Percentiles rank a stretch among this genome's conserved stretches.
These are phyloP conservation scores for Plicaturopsis crispa DNA, from an alignment of 768 basidiomycete species.

Conservation along the genomic window DNA sequence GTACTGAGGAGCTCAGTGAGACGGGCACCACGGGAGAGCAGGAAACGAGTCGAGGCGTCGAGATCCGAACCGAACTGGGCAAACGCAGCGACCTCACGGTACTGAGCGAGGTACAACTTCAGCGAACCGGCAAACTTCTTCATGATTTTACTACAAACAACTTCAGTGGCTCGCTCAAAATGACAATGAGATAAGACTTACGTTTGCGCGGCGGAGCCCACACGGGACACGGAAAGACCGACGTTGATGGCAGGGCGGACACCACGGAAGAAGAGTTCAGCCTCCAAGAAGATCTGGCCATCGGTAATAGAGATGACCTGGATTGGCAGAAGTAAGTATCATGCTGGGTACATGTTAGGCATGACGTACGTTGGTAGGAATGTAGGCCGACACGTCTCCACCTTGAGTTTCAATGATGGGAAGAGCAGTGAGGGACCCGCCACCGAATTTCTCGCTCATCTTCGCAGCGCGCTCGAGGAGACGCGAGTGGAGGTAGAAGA, in stretches of 20 bases:
- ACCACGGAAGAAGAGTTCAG: slow-evolving; percentile 99
- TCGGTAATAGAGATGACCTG: slow-evolving; percentile 99
- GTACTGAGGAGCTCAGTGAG: slow-evolving; percentile 91
- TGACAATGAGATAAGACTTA: slow-evolving; percentile 31
- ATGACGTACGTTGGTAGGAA: slow-evolving; percentile 75
- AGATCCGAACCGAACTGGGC: slow-evolving; percentile 99
- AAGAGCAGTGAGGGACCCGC: slow-evolving; percentile 96
- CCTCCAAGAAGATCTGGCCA: slow-evolving; percentile 99
- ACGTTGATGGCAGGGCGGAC: slow-evolving; percentile 99
- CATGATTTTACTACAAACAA: slow-evolving; percentile 79
- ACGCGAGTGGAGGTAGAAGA: slow-evolving; percentile 99
- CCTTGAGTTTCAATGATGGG: slow-evolving; percentile 99
- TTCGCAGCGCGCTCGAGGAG: slow-evolving; percentile 99
- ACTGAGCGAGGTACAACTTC: slow-evolving; percentile 99
- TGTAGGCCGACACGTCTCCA: slow-evolving; percentile 99
- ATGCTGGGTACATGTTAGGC: background rate
- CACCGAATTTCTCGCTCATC: slow-evolving; percentile 99
- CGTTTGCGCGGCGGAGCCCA: slow-evolving; percentile 99
- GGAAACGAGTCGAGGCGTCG: slow-evolving; percentile 98
- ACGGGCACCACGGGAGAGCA: slow-evolving; percentile 95
- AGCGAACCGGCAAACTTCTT: slow-evolving; percentile 99
- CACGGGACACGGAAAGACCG: slow-evolving; percentile 99
- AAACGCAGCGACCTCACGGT: slow-evolving; percentile 99
- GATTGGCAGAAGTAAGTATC: slow-evolving; percentile 6
- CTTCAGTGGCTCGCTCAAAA: slow-evolving; percentile 3